Base-by-base conservation (phyloP, 495 filamentous ascomycete genomes). In the Alectoria sarmentosa region DNA sequence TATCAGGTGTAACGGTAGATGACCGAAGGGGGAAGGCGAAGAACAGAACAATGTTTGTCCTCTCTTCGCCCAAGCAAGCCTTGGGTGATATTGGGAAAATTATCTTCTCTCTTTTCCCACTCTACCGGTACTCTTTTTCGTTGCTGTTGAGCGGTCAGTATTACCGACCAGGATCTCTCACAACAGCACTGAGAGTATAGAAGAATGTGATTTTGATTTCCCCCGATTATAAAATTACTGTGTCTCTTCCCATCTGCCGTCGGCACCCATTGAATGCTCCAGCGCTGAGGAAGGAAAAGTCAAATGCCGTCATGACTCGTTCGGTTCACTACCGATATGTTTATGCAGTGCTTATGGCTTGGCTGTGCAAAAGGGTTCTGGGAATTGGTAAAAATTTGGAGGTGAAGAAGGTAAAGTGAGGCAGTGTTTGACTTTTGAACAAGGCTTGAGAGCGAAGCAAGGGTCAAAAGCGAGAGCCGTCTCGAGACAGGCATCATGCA, bases 251-350 rank as follows among this genome's bases (percentile, higher is more conserved):
- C 36, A 49, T 63, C 32, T 64, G 61, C 46, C 36, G 28, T 41
- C 44, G 39, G 36, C 42, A 52, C 38, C 63, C 41, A 21, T 7
- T 59, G 28, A 37, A 62, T 58, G 63, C 63, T 65, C 63, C 62
- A 34, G 30, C 63, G 66, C 52, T 58, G 46, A 64, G 36, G 38
- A 68, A 42, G 39, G 52, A 65, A 55, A 65, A 49, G 23, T 5
- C 21, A 61, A 62, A 63, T 44, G 32, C 59, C 58, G 63, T 68
- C 66, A 58, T 68, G 52, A 68, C 42, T 68, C 61, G 63, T 65
- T 54, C 41, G 54, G 10, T 30, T 61, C 36, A 49, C 57, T 10
- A 64, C 34, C n/a, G 23, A 36, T 23, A 32, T 65, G 7, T 49
- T 34, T 60, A 17, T 42, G 48, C 42, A 37, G 39, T 54, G 52